Conservation (phyloP, 192 early-diverging fungal species). For the Chytriomyces sp. region DNA sequence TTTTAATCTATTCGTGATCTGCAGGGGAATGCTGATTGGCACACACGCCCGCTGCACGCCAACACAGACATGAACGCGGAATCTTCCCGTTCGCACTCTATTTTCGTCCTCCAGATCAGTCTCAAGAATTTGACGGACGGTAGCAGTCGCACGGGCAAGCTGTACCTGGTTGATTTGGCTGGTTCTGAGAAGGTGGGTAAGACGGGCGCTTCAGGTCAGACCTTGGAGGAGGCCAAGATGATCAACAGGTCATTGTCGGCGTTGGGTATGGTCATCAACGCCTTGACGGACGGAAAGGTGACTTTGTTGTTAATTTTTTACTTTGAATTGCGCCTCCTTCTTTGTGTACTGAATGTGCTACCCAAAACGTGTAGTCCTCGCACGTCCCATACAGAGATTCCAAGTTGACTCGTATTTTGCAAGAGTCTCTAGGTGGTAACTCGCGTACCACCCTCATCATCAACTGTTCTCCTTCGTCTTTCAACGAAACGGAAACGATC, state of each 20-base stretch:
- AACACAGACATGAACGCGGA: conserved; percentile 95
- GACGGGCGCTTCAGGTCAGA: conserved; percentile 97
- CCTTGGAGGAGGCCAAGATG: conserved; percentile 99
- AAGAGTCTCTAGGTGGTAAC: conserved; percentile 99
- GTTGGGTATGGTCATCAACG: conserved; percentile 99
- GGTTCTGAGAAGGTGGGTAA: conserved; percentile 98
- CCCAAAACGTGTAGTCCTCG: conserved; percentile 66
- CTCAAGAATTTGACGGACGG: conserved; percentile 93
- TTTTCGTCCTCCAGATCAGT: conserved; percentile 93
- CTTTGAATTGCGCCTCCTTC: background rate
- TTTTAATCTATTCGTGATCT: background rate
- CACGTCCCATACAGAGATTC: conserved; percentile 99
- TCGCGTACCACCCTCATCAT: conserved; percentile 98
- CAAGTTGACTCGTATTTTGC: conserved; percentile 97
- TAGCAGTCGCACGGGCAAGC: conserved; percentile 84
- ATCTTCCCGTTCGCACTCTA: conserved; percentile 96
- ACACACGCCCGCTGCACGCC: conserved; percentile 11
- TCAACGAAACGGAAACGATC: conserved; percentile 94
- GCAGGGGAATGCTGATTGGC: background rate
- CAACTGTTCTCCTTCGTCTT: conserved; percentile 97
- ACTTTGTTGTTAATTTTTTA: conserved; percentile 17
- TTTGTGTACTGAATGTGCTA: conserved; percentile 3
- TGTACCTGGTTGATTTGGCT: conserved; percentile 97
- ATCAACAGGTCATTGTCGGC: conserved; percentile 99
- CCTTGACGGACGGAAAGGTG: conserved; percentile 96